These are phyloP conservation scores for Rubia peregrina DNA, from an alignment of 305 asterid genomes.

Conservation along the genomic window DNA sequence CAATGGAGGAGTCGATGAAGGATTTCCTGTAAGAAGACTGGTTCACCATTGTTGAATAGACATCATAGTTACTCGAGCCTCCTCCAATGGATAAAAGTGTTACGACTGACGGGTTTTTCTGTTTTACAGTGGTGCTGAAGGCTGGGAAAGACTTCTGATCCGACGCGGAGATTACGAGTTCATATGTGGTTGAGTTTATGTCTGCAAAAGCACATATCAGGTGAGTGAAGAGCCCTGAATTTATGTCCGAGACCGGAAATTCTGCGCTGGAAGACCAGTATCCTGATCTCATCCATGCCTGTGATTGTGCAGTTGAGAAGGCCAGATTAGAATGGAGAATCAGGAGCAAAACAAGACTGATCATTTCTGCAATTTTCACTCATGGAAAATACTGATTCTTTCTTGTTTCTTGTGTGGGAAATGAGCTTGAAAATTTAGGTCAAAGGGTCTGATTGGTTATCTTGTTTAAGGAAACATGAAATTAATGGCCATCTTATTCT, in stretches of 20 bases:
- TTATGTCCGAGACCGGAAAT: conserved; percentile 15
- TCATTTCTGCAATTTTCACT: not conserved
- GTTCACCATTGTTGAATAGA: conserved; percentile 4
- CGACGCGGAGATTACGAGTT: not conserved
- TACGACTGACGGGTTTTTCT: conserved; percentile 12
- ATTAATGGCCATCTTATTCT: not conserved
- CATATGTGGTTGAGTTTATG: not conserved
- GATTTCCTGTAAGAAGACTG: conserved; percentile 17
- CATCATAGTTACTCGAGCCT: not conserved
- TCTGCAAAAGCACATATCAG: conserved; percentile 16
- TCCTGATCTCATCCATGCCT: conserved; percentile 19
- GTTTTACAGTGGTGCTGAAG: conserved; percentile 13
- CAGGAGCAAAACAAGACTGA: not conserved
- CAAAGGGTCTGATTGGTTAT: not conserved
- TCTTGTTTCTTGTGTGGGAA: not conserved
- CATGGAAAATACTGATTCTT: not conserved
- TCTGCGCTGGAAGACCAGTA: conserved; percentile 11
- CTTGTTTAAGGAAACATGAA: not conserved
- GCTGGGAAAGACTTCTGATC: conserved; percentile 7
- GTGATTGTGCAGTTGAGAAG: conserved; percentile 5
- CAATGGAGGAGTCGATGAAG: conserved; percentile 19
- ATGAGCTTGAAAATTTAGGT: not conserved
- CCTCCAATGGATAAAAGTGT: conserved; percentile 21
- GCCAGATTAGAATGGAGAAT: conserved; percentile 4
- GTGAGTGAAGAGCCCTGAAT: conserved; percentile 20